A percentile compares a stretch with the other conserved stretches of the same genome.
Conservation (phyloP, 805 yeast species). For the Yamadazyma scolyti region DNA sequence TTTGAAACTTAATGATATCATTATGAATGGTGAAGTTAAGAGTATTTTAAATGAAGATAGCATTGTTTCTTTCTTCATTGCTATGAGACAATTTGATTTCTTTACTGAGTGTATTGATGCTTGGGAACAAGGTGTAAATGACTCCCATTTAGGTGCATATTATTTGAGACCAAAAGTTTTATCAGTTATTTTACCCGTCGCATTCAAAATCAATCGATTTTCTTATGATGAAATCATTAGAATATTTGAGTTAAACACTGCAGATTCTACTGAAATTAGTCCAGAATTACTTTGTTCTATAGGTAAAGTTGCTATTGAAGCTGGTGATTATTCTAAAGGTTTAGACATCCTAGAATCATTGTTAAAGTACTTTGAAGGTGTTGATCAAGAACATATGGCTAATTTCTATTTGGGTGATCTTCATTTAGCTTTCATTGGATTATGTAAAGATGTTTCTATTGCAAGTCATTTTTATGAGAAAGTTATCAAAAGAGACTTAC, state of each 20-base stretch:
- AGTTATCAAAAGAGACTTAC: conserved; percentile 66
- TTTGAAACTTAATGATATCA: conserved; percentile 25
- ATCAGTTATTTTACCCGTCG: conserved; percentile 64
- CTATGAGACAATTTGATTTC: conserved; percentile 51
- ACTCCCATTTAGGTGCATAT: conserved; percentile 33
- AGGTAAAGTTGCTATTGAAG: conserved; percentile 67
- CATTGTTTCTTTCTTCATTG: conserved; percentile 23
- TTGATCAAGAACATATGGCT: conserved; percentile 3
- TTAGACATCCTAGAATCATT: conserved; percentile 59
- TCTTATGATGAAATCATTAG: conserved; percentile 57
- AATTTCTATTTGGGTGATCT: conserved; percentile 51
- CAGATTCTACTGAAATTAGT: conserved; percentile 24
- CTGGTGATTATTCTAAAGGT: conserved; percentile 64
- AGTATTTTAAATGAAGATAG: conserved; percentile 18
- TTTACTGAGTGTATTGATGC: conserved; percentile 61
- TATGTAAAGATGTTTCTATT: conserved; percentile 65
- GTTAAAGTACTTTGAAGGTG: conserved; percentile 45
- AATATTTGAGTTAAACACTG: conserved; percentile 47
- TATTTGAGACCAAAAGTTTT: conserved; percentile 65
- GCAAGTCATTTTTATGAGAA: conserved; percentile 73
- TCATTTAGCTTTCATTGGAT: conserved; percentile 75
- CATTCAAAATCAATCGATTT: conserved; percentile 58
- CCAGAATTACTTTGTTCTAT: conserved; percentile 62
- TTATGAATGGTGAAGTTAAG: conserved; percentile 27
- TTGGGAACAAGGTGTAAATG: conserved; percentile 64